A percentile compares a stretch with the other conserved stretches of the same genome.
Evolutionary conservation across 78 protist species (phyloP).

Genomic region (Chrysochromulina parva): DNA sequence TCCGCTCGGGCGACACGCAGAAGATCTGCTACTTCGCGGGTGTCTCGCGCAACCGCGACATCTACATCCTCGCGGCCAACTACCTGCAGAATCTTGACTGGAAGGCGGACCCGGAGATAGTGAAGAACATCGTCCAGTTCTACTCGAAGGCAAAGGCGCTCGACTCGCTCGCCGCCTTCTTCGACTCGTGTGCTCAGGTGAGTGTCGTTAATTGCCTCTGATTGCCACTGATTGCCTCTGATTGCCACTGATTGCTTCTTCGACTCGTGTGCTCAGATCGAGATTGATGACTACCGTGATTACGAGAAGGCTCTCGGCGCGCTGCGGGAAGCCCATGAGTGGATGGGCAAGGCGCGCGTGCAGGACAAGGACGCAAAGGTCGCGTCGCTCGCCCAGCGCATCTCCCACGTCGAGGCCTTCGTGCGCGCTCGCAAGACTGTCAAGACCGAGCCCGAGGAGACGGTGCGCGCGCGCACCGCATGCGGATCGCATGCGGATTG

Average conservation of each 20-base stretch:
- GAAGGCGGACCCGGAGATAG: constrained; percentile 64
- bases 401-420: constrained; percentile 52
- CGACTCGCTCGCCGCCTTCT: constrained; percentile 69
- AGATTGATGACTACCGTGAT: constrained; percentile 84
- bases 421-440: constrained; percentile 44
- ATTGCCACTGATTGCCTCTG: constrained; percentile 72
- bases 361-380: background rate
- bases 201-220: constrained; percentile 4
- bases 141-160: constrained; percentile 77
- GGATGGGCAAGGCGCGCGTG: background rate
- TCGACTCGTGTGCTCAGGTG: constrained; percentile 72
- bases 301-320: constrained; percentile 78
- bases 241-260: constrained; percentile 72
- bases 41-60: constrained; percentile 53
- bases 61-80: constrained; percentile 82
- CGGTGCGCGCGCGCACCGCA: background rate
- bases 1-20: constrained; percentile 77
- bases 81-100: constrained; percentile 72
- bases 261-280: constrained; percentile 74
- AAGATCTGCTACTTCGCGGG: constrained; percentile 78
- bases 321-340: constrained; percentile 29
- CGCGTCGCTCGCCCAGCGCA: background rate
- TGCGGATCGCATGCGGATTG: no score
- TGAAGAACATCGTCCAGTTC: constrained; percentile 69
- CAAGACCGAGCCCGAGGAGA: constrained; percentile 48